Evolutionary conservation across 768 basidiomycete species (phyloP).

Genomic region (Trametes maxima): DNA sequence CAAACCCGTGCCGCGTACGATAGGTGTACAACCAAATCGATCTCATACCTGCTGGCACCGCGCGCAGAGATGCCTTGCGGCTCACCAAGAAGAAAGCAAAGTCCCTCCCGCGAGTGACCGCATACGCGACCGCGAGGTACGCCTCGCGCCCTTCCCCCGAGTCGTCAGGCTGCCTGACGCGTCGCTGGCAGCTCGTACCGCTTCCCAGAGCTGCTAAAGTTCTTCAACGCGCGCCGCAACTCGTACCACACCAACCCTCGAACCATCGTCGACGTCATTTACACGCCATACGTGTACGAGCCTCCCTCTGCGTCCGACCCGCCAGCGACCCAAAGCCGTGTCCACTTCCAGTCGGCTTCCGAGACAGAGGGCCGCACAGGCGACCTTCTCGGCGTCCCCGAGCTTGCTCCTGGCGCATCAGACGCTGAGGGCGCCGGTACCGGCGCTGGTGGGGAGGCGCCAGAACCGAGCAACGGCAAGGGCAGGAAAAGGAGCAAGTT

Average conservation of each 20-base stretch:
- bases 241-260: conserved; percentile 88
- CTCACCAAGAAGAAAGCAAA: conserved; percentile 96
- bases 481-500: conserved; percentile 65
- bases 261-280: conserved; percentile 90
- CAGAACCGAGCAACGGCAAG: conserved; percentile 38
- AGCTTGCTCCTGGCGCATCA: conserved; percentile 49
- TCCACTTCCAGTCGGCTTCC: conserved; percentile 21
- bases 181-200: conserved; percentile 78
- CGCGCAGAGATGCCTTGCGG: conserved; percentile 84
- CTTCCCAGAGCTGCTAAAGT: conserved; percentile 84
- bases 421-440: conserved; percentile 27
- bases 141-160: conserved; percentile 23
- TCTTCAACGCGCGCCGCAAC: conserved; percentile 79
- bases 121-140: conserved; percentile 91
- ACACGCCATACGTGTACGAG: conserved; percentile 88
- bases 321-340: conserved; percentile 23
- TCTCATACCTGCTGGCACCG: conserved; percentile 92
- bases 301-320: conserved; percentile 31
- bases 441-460: conserved; percentile 7
- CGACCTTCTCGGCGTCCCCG: conserved; percentile 79
- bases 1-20: background rate
- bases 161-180: conserved; percentile 5
- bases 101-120: conserved; percentile 89
- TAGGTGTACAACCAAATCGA: conserved; percentile 95
- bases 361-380: conserved; percentile 45